Evolutionary conservation across 2,329 filamentous ascomycete genomes (phyloP).

Genomic region (Nemania bipapillata): DNA sequence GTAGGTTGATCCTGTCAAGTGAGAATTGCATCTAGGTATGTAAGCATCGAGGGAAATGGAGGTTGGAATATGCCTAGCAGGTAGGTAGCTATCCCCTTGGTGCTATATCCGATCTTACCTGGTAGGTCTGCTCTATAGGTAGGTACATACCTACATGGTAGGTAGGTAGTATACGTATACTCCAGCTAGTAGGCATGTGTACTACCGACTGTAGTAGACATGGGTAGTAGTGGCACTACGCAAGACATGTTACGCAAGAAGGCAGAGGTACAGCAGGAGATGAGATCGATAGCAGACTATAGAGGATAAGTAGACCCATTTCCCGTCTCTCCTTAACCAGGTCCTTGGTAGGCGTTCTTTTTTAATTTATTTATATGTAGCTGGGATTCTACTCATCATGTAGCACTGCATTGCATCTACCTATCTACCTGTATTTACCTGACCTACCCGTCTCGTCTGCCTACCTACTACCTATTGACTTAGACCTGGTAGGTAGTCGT

Average conservation of each 20-base stretch:
- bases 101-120: too few relatives aligned
- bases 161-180: too few relatives aligned
- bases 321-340: not conserved
- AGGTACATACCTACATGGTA: too few relatives aligned
- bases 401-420: not conserved
- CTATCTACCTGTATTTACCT: not conserved
- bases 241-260: slow-evolving; percentile 2
- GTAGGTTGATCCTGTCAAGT: not conserved
- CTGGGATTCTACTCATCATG: too few relatives aligned
- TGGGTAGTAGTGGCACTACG: not conserved
- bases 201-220: not conserved
- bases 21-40: not conserved
- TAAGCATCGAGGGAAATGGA: not conserved
- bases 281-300: not conserved
- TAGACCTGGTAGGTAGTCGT: not conserved
- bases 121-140: too few relatives aligned
- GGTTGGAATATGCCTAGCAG: not conserved
- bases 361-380: not conserved
- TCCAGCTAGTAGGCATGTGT: too few relatives aligned
- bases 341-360: not conserved
- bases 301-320: slow-evolving; percentile 5
- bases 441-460: not conserved
- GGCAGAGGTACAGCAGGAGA: not conserved
- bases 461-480: not conserved
- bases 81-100: not conserved